These are phyloP conservation scores for Phaeosphaeriaceae sp. DNA, from an alignment of 2,329 filamentous ascomycete genomes.

Conservation along the genomic window DNA sequence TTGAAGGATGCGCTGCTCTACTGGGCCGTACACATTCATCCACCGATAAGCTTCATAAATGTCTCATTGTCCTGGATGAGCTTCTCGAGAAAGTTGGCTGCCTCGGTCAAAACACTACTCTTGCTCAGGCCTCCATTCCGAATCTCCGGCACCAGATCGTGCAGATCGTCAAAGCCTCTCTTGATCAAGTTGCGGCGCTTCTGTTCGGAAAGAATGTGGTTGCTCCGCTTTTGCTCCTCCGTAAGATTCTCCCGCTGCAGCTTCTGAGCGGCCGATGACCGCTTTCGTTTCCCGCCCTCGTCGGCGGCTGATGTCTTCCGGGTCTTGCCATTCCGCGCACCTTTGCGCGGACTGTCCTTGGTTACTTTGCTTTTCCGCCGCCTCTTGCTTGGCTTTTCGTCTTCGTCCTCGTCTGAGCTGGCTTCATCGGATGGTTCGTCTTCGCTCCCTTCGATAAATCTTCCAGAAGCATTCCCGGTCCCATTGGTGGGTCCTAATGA, in stretches of 20 bases:
- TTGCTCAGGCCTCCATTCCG: slow-evolving; percentile 81
- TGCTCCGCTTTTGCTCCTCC: slow-evolving; percentile 82
- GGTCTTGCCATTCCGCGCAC: slow-evolving; percentile 23
- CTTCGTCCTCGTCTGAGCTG: slow-evolving; percentile 30
- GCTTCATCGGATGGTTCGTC: slow-evolving; percentile 31
- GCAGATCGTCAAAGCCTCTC: slow-evolving; percentile 82
- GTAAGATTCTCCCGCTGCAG: slow-evolving; percentile 65
- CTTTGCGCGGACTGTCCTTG: slow-evolving; percentile 29
- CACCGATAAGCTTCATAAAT: slow-evolving; percentile 12
- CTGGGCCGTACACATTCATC: background rate
- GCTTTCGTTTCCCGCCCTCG: slow-evolving; percentile 33
- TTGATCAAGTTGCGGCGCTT: slow-evolving; percentile 84
- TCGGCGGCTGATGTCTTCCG: slow-evolving; percentile 31
- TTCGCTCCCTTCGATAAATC: slow-evolving; percentile 20
- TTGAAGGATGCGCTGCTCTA: background rate
- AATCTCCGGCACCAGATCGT: slow-evolving; percentile 76
- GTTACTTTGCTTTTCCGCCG: slow-evolving; percentile 31
- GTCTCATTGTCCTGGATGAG: slow-evolving; percentile 69
- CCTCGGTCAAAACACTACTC: slow-evolving; percentile 77
- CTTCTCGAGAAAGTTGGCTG: slow-evolving; percentile 79
- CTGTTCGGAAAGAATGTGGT: slow-evolving; percentile 88
- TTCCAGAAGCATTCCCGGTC: slow-evolving; percentile 7
- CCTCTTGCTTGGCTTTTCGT: slow-evolving; percentile 27
- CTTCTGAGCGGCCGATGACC: slow-evolving; percentile 31
- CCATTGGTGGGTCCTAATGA: slow-evolving; percentile 14